phyloP scores from a whole-genome alignment of 371 early-diverging fungal species.

The Mucor mucedo region DNA sequence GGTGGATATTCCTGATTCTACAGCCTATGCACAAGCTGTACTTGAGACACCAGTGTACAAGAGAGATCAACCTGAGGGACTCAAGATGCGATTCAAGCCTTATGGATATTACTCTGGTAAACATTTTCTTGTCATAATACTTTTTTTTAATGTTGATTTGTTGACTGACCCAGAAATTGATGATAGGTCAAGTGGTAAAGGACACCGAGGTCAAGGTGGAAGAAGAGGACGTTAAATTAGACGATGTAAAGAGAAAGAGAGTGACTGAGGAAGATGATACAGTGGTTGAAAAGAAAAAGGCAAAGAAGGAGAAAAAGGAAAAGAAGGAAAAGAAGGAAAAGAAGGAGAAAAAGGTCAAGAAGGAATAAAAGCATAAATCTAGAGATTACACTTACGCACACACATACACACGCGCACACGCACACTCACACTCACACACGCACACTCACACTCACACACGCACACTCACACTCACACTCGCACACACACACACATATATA shows the following conservation, averaged over 20 bases:
- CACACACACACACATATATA: no score
- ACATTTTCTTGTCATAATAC: no score
- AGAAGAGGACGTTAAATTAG: slow-evolving; percentile 9
- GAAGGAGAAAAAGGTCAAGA: slow-evolving; percentile 23
- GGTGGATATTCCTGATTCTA: slow-evolving; percentile 50
- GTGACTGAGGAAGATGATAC: slow-evolving; percentile 8
- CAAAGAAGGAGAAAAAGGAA: slow-evolving; percentile 26
- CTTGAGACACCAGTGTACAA: slow-evolving; percentile 40
- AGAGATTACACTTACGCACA: slow-evolving; percentile 9
- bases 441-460: no score
- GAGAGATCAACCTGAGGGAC: slow-evolving; percentile 51
- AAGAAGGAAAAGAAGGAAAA: slow-evolving; percentile 26
- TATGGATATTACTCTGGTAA: slow-evolving; percentile 50
- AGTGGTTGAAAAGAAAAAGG: slow-evolving; percentile 14
- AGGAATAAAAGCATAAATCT: slow-evolving; percentile 18
- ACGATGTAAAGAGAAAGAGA: slow-evolving; percentile 22
- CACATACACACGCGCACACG: not conserved
- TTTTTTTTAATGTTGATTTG: no score
- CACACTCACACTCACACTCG: no score
- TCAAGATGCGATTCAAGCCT: slow-evolving; percentile 53
- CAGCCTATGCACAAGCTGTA: slow-evolving; percentile 42
- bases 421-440: no score
- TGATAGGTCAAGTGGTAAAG: slow-evolving; percentile 2
- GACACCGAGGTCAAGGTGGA: slow-evolving; percentile 2
- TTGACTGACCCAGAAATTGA: no score